Evolutionary conservation across 2,329 filamentous ascomycete genomes (phyloP).

Genomic region (Clonostachys chloroleuca): DNA sequence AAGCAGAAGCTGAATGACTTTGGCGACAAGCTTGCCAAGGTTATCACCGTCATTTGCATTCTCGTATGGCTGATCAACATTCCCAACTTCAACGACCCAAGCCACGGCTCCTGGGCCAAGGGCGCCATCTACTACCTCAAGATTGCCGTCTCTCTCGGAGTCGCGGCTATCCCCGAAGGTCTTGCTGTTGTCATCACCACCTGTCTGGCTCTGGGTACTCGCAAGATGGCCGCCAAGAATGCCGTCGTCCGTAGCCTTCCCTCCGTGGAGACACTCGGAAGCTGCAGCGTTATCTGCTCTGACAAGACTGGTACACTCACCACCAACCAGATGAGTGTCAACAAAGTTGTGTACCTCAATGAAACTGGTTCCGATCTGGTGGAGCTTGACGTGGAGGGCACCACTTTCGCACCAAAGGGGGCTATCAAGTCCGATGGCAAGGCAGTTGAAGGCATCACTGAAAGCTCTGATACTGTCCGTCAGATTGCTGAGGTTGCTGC

Average conservation of each 20-base stretch:
- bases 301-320: conserved; percentile 98
- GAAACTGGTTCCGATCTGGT: conserved; percentile 70
- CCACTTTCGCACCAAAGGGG: conserved; percentile 84
- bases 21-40: conserved; percentile 92
- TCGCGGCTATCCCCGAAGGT: conserved; percentile 96
- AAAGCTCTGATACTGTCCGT: conserved; percentile 69
- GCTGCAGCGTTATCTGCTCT: conserved; percentile 98
- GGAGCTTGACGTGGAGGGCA: conserved; percentile 87
- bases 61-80: conserved; percentile 99
- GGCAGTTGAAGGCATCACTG: conserved; percentile 61
- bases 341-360: conserved; percentile 81
- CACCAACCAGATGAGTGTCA: conserved; percentile 99
- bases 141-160: conserved; percentile 96
- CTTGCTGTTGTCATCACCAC: conserved; percentile 99
- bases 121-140: conserved; percentile 99
- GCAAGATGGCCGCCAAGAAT: conserved; percentile 98
- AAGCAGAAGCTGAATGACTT: conserved; percentile 99
- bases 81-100: conserved; percentile 91
- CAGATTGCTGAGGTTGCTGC: conserved; percentile 71
- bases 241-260: conserved; percentile 94
- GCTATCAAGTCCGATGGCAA: conserved; percentile 67
- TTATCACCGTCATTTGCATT: conserved; percentile 95
- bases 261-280: conserved; percentile 95
- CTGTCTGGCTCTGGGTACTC: conserved; percentile 89
- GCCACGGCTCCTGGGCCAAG: conserved; percentile 90